These are phyloP conservation scores for Lodderomyces beijingensis DNA, from an alignment of 1,139 yeast species.

Conservation along the genomic window DNA sequence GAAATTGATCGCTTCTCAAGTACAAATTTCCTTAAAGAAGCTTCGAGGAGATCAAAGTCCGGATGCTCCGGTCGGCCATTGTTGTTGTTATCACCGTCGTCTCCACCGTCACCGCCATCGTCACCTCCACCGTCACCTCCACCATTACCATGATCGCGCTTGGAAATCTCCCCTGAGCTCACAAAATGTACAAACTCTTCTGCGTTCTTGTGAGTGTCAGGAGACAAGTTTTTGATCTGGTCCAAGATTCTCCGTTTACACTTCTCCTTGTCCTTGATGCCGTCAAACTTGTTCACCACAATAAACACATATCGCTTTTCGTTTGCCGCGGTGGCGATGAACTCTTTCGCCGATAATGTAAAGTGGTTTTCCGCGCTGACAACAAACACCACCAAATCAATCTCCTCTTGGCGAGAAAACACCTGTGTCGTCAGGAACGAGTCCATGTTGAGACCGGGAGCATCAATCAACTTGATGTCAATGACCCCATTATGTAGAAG, in stretches of 20 bases:
- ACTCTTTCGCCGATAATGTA: slow-evolving; percentile 90
- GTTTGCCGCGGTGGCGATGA: slow-evolving; percentile 83
- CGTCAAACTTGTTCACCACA: slow-evolving; percentile 90
- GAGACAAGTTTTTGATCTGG: slow-evolving; percentile 84
- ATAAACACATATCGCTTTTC: slow-evolving; percentile 91
- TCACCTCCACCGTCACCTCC: slow-evolving; percentile 23
- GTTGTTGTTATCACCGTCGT: slow-evolving; percentile 23
- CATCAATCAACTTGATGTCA: slow-evolving; percentile 89
- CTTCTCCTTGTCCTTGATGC: slow-evolving; percentile 70
- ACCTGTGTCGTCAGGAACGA: slow-evolving; percentile 93
- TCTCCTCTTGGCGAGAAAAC: slow-evolving; percentile 94
- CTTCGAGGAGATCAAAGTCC: slow-evolving; percentile 80
- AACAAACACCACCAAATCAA: slow-evolving; percentile 92
- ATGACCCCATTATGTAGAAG: slow-evolving; percentile 85
- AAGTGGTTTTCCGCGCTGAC: slow-evolving; percentile 96
- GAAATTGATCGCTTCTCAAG: slow-evolving; percentile 86
- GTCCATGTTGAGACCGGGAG: slow-evolving; percentile 94
- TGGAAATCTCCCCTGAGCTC: slow-evolving; percentile 49
- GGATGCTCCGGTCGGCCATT: slow-evolving; percentile 33
- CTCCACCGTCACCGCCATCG: slow-evolving; percentile 20
- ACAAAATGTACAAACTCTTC: slow-evolving; percentile 93
- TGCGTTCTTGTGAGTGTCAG: slow-evolving; percentile 86
- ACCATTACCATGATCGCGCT: slow-evolving; percentile 17
- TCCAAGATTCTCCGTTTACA: slow-evolving; percentile 75
- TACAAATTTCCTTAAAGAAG: slow-evolving; percentile 78